phyloP scores from a whole-genome alignment of 352 stramenopile genomes.

The Phytopythium helicoides region DNA sequence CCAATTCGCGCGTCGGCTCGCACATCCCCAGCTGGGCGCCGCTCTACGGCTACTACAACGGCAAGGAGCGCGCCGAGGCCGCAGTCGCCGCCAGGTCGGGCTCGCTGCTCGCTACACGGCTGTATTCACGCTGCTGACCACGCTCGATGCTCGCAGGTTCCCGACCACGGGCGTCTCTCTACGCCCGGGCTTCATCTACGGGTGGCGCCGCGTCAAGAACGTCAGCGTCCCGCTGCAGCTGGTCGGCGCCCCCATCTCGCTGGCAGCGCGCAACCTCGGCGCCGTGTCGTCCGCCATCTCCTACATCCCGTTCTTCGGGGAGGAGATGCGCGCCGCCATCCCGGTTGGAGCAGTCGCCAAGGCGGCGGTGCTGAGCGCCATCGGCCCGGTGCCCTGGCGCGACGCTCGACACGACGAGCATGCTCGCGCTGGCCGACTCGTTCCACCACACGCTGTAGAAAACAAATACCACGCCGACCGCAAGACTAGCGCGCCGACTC shows the following conservation, averaged over 20 bases:
- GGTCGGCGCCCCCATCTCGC: slow-evolving; percentile 62
- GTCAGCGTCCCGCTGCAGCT: slow-evolving; percentile 76
- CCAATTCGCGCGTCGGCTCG: slow-evolving; percentile 88
- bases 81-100: slow-evolving; percentile 58
- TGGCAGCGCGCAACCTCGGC: slow-evolving; percentile 57
- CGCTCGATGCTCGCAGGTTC: slow-evolving; percentile 31
- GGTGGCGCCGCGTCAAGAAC: slow-evolving; percentile 62
- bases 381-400: slow-evolving; percentile 55
- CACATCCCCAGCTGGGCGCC: slow-evolving; percentile 69
- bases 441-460: slow-evolving; percentile 71
- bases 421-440: slow-evolving; percentile 71
- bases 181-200: slow-evolving; percentile 90
- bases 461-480: no score
- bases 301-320: slow-evolving; percentile 62
- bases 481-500: no score
- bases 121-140: no score
- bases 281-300: slow-evolving; percentile 51
- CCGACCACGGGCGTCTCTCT: slow-evolving; percentile 76
- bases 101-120: neutral
- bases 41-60: slow-evolving; percentile 89
- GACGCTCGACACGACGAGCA: slow-evolving; percentile 67
- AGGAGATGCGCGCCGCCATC: slow-evolving; percentile 64
- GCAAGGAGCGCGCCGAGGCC: slow-evolving; percentile 84
- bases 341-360: slow-evolving; percentile 72
- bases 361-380: slow-evolving; percentile 79